Evolutionary conservation across 371 early-diverging fungal species (phyloP).

Genomic region (Apophysomyces sp.): DNA sequence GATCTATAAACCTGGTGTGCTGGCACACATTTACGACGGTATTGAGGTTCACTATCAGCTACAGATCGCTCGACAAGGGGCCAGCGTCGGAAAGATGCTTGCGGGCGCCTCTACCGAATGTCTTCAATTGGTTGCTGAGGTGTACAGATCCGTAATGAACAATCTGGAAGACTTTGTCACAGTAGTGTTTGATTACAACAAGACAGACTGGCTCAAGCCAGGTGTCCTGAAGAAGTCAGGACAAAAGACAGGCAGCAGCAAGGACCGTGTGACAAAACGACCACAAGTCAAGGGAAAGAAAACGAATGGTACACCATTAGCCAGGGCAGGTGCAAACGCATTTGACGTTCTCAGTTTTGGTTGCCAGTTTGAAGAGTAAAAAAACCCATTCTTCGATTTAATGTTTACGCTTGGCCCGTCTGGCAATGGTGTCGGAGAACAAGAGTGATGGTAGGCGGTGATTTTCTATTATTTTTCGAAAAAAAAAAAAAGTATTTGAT

Average conservation of each 20-base stretch:
- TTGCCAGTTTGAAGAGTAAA: conserved; percentile 32
- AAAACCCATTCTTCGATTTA: too few relatives aligned
- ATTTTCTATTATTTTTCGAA: too few relatives aligned
- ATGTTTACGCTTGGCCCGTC: too few relatives aligned
- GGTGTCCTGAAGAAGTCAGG: conserved; percentile 14
- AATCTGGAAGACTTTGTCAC: conserved; percentile 13
- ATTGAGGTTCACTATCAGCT: conserved; percentile 22
- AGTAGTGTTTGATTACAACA: conserved; percentile 25
- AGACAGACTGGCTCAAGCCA: conserved; percentile 11
- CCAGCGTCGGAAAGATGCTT: conserved; percentile 25
- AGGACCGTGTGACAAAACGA: background rate
- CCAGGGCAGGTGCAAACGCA: conserved; percentile 15
- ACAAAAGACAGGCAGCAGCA: conserved; percentile 8
- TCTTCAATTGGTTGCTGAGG: conserved; percentile 8
- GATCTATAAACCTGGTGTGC: conserved; percentile 6
- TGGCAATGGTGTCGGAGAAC: too few relatives aligned
- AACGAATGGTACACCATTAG: conserved; percentile 10
- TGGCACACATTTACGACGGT: conserved; percentile 20
- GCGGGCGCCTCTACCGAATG: conserved; percentile 10
- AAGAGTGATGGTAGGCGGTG: too few relatives aligned
- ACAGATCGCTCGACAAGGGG: conserved; percentile 28
- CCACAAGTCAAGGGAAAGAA: conserved; percentile 8
- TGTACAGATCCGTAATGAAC: conserved; percentile 16
- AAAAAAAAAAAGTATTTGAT: too few relatives aligned
- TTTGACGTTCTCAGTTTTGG: conserved; percentile 41